These are phyloP conservation scores for Aspergillus sergii DNA, from an alignment of 2,329 filamentous ascomycete species.

Conservation along the genomic window DNA sequence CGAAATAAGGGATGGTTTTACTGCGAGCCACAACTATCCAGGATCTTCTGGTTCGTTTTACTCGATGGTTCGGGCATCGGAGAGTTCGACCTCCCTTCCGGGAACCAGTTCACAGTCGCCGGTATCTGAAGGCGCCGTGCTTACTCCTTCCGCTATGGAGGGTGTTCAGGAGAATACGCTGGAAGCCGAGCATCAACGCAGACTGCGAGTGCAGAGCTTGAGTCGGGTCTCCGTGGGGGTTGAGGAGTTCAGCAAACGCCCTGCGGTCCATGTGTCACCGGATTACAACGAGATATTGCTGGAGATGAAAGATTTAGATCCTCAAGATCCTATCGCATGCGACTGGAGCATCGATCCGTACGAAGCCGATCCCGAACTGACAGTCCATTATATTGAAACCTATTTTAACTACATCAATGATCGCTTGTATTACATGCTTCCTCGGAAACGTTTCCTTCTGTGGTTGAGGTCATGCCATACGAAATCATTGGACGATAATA, in stretches of 20 bases:
- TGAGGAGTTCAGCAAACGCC: constrained; percentile 19
- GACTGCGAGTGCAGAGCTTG: constrained; percentile 23
- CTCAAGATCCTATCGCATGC: constrained; percentile 32
- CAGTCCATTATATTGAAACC: constrained; percentile 55
- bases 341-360: constrained; percentile 59
- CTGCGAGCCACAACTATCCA: constrained; percentile 21
- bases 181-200: constrained; percentile 30
- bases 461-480: constrained; percentile 56
- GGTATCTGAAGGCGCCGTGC: constrained; percentile 30
- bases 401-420: constrained; percentile 62
- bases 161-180: constrained; percentile 25
- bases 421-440: constrained; percentile 59
- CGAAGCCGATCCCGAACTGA: constrained; percentile 51
- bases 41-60: constrained; percentile 31
- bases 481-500: constrained; percentile 58
- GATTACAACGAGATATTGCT: constrained; percentile 35
- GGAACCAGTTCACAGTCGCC: constrained; percentile 35
- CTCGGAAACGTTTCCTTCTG: constrained; percentile 53
- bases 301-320: constrained; percentile 32
- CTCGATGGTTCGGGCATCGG: constrained; percentile 32
- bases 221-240: constrained; percentile 17
- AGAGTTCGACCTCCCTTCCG: constrained; percentile 34
- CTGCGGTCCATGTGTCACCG: constrained; percentile 19
- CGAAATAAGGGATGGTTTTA: constrained; percentile 25
- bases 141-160: constrained; percentile 31